Evolutionary conservation across 768 basidiomycete species (phyloP).

Genomic region (Collybia mongolica): DNA sequence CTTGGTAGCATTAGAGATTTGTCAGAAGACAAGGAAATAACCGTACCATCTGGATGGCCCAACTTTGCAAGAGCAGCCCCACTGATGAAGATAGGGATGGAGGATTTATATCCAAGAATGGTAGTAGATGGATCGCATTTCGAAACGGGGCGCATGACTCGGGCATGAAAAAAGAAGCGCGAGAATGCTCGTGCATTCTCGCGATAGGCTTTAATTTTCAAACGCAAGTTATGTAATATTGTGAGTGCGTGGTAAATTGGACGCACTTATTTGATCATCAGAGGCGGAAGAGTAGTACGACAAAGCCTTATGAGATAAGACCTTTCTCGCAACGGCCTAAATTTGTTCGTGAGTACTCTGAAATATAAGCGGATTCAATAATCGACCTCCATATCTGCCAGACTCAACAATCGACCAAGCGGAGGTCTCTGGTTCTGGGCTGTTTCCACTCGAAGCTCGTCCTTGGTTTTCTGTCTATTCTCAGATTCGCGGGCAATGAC

Average conservation of each 20-base stretch:
- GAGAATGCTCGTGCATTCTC: constrained; percentile 83
- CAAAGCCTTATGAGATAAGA: constrained; percentile 72
- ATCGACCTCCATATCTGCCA: constrained; percentile 81
- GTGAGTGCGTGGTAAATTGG: not conserved
- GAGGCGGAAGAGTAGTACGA: constrained; percentile 86
- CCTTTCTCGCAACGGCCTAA: constrained; percentile 68
- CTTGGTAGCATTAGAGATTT: constrained; percentile 27
- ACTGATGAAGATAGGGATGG: constrained; percentile 80
- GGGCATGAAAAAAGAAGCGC: constrained; percentile 84
- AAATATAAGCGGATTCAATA: constrained; percentile 4
- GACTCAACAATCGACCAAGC: constrained; percentile 65
- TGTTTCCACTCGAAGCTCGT: constrained; percentile 65
- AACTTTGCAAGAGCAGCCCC: constrained; percentile 84
- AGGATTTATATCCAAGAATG: constrained; percentile 68
- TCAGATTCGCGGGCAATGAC: constrained; percentile 33
- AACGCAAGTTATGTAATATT: constrained; percentile 14
- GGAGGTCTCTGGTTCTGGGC: constrained; percentile 64
- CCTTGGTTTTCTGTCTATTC: constrained; percentile 56
- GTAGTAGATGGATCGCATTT: constrained; percentile 68
- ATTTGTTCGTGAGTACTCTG: not conserved
- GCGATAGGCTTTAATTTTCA: constrained; percentile 39
- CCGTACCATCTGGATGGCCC: constrained; percentile 75
- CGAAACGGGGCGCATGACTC: constrained; percentile 71
- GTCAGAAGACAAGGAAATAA: constrained; percentile 1
- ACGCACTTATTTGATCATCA: constrained; percentile 80